A percentile compares a stretch with the other conserved stretches of the same genome.
phyloP scores from a whole-genome alignment of 306 rosid species.

The Inga laurina region DNA sequence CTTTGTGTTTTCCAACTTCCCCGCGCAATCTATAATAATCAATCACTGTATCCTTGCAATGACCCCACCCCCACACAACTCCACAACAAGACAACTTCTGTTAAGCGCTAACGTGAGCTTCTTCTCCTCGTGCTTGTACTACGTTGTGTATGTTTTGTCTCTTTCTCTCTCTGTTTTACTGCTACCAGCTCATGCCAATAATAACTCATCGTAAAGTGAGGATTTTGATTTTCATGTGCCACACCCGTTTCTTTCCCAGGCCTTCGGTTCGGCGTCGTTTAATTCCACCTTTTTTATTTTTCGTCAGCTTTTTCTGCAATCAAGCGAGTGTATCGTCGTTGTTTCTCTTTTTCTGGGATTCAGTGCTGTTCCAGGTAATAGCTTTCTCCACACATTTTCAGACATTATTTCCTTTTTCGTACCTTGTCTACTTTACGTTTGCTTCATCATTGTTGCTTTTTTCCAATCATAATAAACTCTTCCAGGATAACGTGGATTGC shows the following conservation, averaged over 20 bases:
- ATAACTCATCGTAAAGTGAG: neutral
- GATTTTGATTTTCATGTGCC: neutral
- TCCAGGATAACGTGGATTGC: conserved; percentile 26
- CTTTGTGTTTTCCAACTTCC: neutral
- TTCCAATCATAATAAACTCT: neutral
- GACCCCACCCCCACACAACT: neutral
- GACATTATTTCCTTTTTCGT: neutral
- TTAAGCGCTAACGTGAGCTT: neutral
- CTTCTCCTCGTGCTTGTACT: neutral
- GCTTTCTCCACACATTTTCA: neutral
- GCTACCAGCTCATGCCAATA: neutral
- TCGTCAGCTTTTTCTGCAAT: neutral
- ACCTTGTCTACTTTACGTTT: conserved; percentile 1
- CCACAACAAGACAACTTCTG: neutral
- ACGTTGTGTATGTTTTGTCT: neutral
- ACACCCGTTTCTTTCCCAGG: neutral
- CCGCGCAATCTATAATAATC: conserved; percentile 4
- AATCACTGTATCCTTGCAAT: neutral
- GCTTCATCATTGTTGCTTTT: conserved; percentile 18
- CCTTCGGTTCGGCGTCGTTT: neutral
- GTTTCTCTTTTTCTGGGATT: neutral
- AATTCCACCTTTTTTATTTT: neutral
- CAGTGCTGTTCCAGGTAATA: neutral
- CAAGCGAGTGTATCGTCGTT: neutral
- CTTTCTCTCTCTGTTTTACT: neutral